These are phyloP conservation scores for Apophysomyces elegans DNA, from an alignment of 371 early-diverging fungal genomes.

Conservation along the genomic window DNA sequence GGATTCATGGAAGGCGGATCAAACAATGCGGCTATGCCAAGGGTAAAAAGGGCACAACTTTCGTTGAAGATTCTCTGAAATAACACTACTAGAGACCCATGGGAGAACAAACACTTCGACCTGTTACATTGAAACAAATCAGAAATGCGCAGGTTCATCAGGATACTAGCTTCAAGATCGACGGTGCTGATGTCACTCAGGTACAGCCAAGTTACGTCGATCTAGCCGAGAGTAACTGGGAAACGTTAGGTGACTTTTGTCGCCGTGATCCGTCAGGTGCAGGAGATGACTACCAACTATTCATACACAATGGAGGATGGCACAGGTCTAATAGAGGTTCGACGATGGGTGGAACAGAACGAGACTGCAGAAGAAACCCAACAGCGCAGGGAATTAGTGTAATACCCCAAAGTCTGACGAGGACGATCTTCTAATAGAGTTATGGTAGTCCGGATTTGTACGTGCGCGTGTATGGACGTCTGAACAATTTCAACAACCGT, in stretches of 20 bases:
- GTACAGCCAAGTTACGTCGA: conserved; percentile 29
- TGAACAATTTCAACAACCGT: conserved; percentile 64
- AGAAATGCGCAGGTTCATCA: conserved; percentile 38
- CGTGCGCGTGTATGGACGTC: conserved; percentile 69
- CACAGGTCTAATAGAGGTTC: conserved; percentile 73
- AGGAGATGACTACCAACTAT: conserved; percentile 55
- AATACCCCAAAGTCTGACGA: background rate
- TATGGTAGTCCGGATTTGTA: conserved; percentile 57
- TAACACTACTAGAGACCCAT: conserved; percentile 30
- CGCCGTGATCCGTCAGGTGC: conserved; percentile 63
- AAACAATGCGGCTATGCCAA: background rate
- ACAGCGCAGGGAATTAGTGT: conserved; percentile 22
- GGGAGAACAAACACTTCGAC: conserved; percentile 60
- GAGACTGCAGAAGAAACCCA: conserved; percentile 37
- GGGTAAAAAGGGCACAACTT: background rate
- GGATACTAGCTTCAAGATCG: conserved; percentile 64
- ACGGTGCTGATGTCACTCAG: conserved; percentile 68
- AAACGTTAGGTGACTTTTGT: conserved; percentile 58
- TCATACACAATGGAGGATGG: conserved; percentile 81
- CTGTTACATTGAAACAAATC: conserved; percentile 80
- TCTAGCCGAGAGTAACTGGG: conserved; percentile 7
- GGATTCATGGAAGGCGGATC: background rate
- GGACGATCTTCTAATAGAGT: conserved; percentile 21
- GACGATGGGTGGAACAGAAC: conserved; percentile 60
- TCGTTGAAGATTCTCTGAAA: background rate